Conservation (phyloP, 306 rosid species). For the Astragalus glycyphyllos region DNA sequence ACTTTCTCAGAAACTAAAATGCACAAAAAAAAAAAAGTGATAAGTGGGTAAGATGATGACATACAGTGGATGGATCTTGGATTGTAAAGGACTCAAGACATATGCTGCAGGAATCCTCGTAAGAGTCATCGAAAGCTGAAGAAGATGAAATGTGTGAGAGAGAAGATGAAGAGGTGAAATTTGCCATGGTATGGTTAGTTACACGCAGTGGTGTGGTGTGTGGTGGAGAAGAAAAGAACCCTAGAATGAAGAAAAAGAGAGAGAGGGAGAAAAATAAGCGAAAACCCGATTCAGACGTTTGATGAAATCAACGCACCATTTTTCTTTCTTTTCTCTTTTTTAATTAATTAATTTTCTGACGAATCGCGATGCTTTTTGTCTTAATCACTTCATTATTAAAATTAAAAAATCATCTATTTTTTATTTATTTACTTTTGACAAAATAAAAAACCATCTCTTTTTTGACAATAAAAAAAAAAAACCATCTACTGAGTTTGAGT, state of each 20-base stretch:
- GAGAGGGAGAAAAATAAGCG: constrained; percentile 48
- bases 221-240: constrained; percentile 51
- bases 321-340: background rate
- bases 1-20: constrained; percentile 36
- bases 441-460: too few species aligned
- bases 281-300: constrained; percentile 74
- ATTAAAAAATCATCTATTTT: too few species aligned
- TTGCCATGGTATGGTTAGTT: constrained; percentile 52
- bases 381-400: background rate
- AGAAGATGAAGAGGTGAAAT: constrained; percentile 49
- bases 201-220: constrained; percentile 11
- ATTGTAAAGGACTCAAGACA: constrained; percentile 77
- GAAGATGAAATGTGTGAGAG: constrained; percentile 46
- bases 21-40: background rate
- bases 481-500: too few species aligned
- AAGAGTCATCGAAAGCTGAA: constrained; percentile 53
- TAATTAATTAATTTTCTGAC: background rate
- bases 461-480: too few species aligned
- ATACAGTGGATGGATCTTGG: constrained; percentile 80
- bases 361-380: background rate
- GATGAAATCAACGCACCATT: constrained; percentile 56
- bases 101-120: constrained; percentile 83
- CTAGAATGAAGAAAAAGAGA: constrained; percentile 49
- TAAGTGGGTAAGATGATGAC: constrained; percentile 4
- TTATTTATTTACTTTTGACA: too few species aligned